A percentile compares a stretch with the other conserved stretches of the same genome.
phyloP scores from a whole-genome alignment of 1,284 basidiomycete genomes.

The Omphalotus olearius region DNA sequence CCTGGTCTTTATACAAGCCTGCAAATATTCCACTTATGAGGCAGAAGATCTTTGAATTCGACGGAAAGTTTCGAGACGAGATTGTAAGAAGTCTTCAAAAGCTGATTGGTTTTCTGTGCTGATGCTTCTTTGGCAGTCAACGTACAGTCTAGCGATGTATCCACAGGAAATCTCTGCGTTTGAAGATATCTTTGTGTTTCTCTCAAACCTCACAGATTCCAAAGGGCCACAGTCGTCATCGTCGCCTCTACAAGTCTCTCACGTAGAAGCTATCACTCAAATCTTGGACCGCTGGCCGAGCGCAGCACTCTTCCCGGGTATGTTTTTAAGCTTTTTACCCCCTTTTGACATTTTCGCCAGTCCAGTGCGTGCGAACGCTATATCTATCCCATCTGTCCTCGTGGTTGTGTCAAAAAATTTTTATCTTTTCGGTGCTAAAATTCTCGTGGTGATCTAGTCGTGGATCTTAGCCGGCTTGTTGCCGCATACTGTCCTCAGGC shows the following conservation, averaged over 20 bases:
- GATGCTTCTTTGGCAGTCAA: slow-evolving; percentile 43
- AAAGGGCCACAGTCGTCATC: slow-evolving; percentile 2
- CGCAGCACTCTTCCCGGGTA: slow-evolving; percentile 80
- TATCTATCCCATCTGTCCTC: neutral
- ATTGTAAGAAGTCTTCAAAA: slow-evolving; percentile 40
- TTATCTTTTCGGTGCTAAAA: neutral
- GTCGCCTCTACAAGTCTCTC: slow-evolving; percentile 29
- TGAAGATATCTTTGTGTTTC: slow-evolving; percentile 62
- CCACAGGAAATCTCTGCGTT: slow-evolving; percentile 61
- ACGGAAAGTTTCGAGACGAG: slow-evolving; percentile 66
- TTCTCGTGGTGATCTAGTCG: slow-evolving; percentile 45
- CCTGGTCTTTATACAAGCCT: slow-evolving; percentile 74
- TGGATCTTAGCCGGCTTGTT: slow-evolving; percentile 83
- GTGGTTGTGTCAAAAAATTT: neutral
- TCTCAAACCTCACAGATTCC: slow-evolving; percentile 47
- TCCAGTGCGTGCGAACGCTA: too few species aligned
- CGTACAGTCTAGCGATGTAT: slow-evolving; percentile 64
- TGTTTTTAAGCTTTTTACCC: slow-evolving; percentile 14
- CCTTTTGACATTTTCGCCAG: too few species aligned
- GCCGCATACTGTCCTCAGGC: slow-evolving; percentile 60
- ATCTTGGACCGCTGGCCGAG: slow-evolving; percentile 80
- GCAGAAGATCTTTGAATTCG: slow-evolving; percentile 79
- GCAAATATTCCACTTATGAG: slow-evolving; percentile 87
- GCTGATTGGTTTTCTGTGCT: neutral
- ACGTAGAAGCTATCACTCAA: slow-evolving; percentile 61